Evolutionary conservation across 148 eudicot genomes (phyloP), one percentile per base, ranked within the genome.

Genomic region (Nepenthes mirabilis): DNA sequence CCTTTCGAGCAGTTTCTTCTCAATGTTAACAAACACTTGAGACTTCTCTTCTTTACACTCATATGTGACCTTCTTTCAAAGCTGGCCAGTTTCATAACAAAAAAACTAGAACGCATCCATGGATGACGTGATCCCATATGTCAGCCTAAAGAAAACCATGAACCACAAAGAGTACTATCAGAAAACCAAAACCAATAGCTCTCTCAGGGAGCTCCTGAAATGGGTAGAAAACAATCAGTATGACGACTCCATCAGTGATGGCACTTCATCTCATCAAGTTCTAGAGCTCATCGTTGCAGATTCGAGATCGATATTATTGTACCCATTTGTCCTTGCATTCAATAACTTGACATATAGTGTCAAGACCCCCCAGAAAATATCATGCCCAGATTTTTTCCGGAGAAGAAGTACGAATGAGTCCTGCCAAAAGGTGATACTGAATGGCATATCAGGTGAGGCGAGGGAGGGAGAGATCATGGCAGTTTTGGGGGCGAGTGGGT

Each of bases 401-500:
- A 9, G 1, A 49, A 43, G 40, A 45, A 60, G 10, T 11, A 56
- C 65, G 34, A 62, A 23, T 50, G 45, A 55, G 14, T 32, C 73
- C 1, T 11, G 52, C 50, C 71, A 40, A 10, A 90, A 87, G 54
- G 57, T 79, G 11, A 34, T 90, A 64, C 60, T 90, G 43, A 72
- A 90, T 56, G 70, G 65, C 56, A 70, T 90, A 8, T 87, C 89
- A 0, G 95, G 95, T 0, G 85, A 84, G 61, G 97, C 95, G 0
- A 70, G 66, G 37, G 97, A 87, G 56, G 97, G 97, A 14, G 91
- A 90, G 74, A 82, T 90, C 56, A 68, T 87, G 77, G 97, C 91
- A 0, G 95, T 90, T 5, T 77, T 87, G 3, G 97, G 97, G 11
- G 97, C 97, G 1, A 86, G 95, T 57, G 97, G 97, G 34, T 90